Percentiles rank a stretch among this genome's conserved stretches.
These are phyloP conservation scores for Scutellaria galericulata DNA, from an alignment of 257 asterid genomes.

Conservation along the genomic window DNA sequence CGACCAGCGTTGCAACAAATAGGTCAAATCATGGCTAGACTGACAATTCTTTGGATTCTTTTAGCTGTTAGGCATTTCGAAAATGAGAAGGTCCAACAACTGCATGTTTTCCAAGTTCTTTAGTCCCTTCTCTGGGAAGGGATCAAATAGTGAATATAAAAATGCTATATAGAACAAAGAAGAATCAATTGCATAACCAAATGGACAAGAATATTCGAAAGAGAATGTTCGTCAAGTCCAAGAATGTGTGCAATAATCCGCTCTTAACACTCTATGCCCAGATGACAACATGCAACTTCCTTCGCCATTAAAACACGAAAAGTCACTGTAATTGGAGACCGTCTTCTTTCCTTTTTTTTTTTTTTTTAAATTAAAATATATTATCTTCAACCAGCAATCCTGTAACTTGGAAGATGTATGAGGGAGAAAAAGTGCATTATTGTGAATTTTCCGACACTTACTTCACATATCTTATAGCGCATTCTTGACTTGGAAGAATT, in stretches of 20 bases:
- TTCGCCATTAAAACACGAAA: background rate
- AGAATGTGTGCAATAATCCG: background rate
- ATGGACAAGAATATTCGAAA: background rate
- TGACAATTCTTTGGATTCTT: too few relatives aligned
- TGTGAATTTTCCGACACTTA: constrained; percentile 16
- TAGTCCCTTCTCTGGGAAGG: background rate
- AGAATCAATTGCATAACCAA: constrained; percentile 1
- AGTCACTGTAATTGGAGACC: background rate
- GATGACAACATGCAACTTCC: background rate
- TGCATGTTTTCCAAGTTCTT: background rate
- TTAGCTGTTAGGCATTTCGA: too few relatives aligned
- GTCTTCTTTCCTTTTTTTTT: background rate
- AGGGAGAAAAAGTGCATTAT: background rate
- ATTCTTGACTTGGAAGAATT: constrained; percentile 78
- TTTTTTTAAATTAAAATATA: too few relatives aligned
- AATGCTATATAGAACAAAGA: background rate
- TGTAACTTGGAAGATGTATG: background rate
- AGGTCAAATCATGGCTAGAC: too few relatives aligned
- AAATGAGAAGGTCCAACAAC: background rate
- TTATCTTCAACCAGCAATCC: background rate
- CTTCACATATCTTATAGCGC: constrained; percentile 58
- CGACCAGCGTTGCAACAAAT: too few relatives aligned
- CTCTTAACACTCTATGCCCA: background rate
- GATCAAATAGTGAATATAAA: background rate
- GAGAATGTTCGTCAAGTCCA: constrained; percentile 21